These are phyloP conservation scores for Fusarium zealandicum DNA, from an alignment of 2,329 filamentous ascomycete species.

Conservation along the genomic window DNA sequence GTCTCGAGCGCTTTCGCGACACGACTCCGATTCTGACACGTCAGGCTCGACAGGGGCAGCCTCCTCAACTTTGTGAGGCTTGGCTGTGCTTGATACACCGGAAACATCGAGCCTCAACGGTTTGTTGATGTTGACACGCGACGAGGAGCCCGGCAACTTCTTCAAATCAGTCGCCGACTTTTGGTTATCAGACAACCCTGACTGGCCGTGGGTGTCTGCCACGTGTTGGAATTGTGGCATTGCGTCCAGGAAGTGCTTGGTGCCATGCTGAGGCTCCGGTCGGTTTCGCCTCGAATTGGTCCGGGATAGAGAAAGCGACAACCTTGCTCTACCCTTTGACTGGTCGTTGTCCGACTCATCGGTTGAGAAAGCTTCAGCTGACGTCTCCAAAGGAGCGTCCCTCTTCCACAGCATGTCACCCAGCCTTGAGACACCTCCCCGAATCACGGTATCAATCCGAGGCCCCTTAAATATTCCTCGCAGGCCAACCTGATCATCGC, in stretches of 20 bases:
- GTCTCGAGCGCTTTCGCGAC: conserved; percentile 41
- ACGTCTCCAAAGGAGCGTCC: conserved; percentile 48
- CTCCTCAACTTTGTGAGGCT: conserved; percentile 41
- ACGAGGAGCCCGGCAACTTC: conserved; percentile 45
- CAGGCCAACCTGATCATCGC: conserved; percentile 45
- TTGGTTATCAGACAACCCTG: conserved; percentile 20
- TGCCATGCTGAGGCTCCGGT: conserved; percentile 42
- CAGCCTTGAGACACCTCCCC: conserved; percentile 63
- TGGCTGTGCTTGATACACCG: conserved; percentile 49
- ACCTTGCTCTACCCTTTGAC: conserved; percentile 49
- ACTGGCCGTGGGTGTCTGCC: conserved; percentile 37
- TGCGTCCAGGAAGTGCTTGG: conserved; percentile 58
- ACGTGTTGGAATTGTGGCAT: conserved; percentile 59
- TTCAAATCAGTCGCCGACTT: conserved; percentile 24
- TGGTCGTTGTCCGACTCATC: conserved; percentile 59
- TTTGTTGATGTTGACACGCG: conserved; percentile 57
- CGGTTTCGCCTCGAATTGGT: conserved; percentile 45
- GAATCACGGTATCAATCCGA: conserved; percentile 75
- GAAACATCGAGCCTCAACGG: conserved; percentile 58
- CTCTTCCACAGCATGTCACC: conserved; percentile 66
- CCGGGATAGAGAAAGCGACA: conserved; percentile 48
- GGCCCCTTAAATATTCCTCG: conserved; percentile 81
- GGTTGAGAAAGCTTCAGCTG: conserved; percentile 51
- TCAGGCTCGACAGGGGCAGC: conserved; percentile 43
- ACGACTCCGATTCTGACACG: conserved; percentile 50